A percentile compares a stretch with the other conserved stretches of the same genome.
These are phyloP conservation scores for Beauveria medogensis DNA, from an alignment of 2,329 filamentous ascomycete species.

Conservation along the genomic window DNA sequence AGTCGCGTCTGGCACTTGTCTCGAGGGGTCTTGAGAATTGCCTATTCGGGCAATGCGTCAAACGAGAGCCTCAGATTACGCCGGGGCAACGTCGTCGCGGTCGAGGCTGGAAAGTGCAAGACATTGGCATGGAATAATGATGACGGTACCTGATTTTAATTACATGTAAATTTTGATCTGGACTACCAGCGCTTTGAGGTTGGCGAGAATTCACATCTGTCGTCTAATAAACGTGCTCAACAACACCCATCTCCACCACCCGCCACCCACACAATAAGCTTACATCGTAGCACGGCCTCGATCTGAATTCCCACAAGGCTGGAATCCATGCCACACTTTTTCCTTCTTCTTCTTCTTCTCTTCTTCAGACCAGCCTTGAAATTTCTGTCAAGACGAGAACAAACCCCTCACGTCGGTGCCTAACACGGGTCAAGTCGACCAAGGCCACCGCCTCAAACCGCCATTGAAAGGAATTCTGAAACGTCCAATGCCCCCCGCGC, in stretches of 20 bases:
- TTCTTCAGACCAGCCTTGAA: not conserved
- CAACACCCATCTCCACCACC: not conserved
- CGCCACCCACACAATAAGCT: slow-evolving; percentile 4
- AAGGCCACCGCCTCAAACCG: slow-evolving; percentile 5
- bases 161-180: not conserved
- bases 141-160: not conserved
- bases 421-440: not conserved
- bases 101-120: not conserved
- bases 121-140: no score
- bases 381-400: not conserved
- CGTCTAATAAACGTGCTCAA: not conserved
- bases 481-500: not conserved
- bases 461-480: slow-evolving; percentile 4
- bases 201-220: not conserved
- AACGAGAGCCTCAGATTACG: slow-evolving; percentile 4
- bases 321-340: not conserved
- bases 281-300: not conserved
- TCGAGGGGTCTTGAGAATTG: slow-evolving; percentile 13
- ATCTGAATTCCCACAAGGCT: slow-evolving; percentile 3
- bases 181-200: not conserved
- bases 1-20: slow-evolving; percentile 21
- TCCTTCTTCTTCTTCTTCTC: not conserved
- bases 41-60: slow-evolving; percentile 13
- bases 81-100: not conserved
- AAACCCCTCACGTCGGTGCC: not conserved